Percentiles rank a stretch among this genome's conserved stretches.
These are phyloP conservation scores for Zalaria sp. DNA, from an alignment of 2,329 filamentous ascomycete genomes.

Conservation along the genomic window DNA sequence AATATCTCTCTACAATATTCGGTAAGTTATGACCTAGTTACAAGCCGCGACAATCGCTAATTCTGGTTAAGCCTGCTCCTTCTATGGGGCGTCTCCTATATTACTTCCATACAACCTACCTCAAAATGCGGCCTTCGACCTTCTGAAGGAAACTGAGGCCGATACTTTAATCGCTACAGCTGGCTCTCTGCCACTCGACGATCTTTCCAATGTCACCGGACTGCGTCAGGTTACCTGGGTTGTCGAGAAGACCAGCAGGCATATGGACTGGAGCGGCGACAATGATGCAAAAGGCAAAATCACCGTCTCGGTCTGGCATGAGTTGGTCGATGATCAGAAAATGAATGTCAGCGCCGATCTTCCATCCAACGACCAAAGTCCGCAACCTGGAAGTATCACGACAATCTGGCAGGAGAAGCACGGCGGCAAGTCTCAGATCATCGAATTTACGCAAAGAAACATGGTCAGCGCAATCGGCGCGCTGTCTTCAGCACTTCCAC, in stretches of 20 bases:
- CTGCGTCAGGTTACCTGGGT: slow-evolving; percentile 82
- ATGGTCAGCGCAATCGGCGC: slow-evolving; percentile 76
- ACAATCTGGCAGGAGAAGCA: slow-evolving; percentile 50
- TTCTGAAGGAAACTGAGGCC: slow-evolving; percentile 59
- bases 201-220: slow-evolving; percentile 53
- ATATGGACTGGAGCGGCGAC: slow-evolving; percentile 91
- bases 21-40: slow-evolving; percentile 24
- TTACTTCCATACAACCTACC: slow-evolving; percentile 72
- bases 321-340: slow-evolving; percentile 62
- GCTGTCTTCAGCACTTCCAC: slow-evolving; percentile 62
- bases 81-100: slow-evolving; percentile 75
- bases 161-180: slow-evolving; percentile 76
- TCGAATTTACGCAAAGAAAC: slow-evolving; percentile 72
- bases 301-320: slow-evolving; percentile 84
- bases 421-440: slow-evolving; percentile 44
- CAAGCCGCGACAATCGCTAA: background rate
- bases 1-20: slow-evolving; percentile 70
- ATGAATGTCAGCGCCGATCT: slow-evolving; percentile 46
- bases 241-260: slow-evolving; percentile 74
- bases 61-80: slow-evolving; percentile 52
- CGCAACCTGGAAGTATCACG: slow-evolving; percentile 35
- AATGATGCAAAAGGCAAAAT: slow-evolving; percentile 59
- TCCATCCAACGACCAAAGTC: slow-evolving; percentile 44
- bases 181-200: slow-evolving; percentile 70
- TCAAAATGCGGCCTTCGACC: slow-evolving; percentile 52